phyloP scores from a whole-genome alignment of 2,329 filamentous ascomycete species.

The Fusarium robinianum region DNA sequence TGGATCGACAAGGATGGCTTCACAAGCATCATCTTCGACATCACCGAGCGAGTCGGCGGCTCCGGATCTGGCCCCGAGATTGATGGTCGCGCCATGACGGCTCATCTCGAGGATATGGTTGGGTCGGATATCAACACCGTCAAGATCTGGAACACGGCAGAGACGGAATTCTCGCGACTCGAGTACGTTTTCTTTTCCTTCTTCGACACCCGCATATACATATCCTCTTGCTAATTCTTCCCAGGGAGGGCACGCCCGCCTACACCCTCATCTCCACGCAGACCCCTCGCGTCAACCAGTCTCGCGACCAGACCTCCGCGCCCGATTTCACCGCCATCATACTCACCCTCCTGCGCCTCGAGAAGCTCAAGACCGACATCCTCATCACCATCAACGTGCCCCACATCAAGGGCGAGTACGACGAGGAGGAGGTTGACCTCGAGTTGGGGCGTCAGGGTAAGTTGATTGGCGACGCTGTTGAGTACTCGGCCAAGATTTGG shows the following conservation, averaged over 20 bases:
- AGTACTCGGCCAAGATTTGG: slow-evolving; percentile 70
- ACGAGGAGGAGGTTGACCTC: slow-evolving; percentile 71
- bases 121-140: slow-evolving; percentile 66
- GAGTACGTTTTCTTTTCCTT: slow-evolving; percentile 46
- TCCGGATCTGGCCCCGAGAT: slow-evolving; percentile 59
- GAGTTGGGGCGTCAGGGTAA: slow-evolving; percentile 67
- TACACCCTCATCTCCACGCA: slow-evolving; percentile 74
- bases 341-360: slow-evolving; percentile 76
- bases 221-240: slow-evolving; percentile 15
- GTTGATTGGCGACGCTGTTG: slow-evolving; percentile 69
- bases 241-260: slow-evolving; percentile 55
- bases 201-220: no score
- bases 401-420: slow-evolving; percentile 74
- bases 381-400: slow-evolving; percentile 88
- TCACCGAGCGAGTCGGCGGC: slow-evolving; percentile 76
- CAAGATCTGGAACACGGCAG: slow-evolving; percentile 68
- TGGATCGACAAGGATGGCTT: slow-evolving; percentile 84
- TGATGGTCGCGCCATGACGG: slow-evolving; percentile 71
- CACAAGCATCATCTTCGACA: slow-evolving; percentile 87
- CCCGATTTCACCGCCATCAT: slow-evolving; percentile 75
- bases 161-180: slow-evolving; percentile 61
- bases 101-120: slow-evolving; percentile 71
- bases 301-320: slow-evolving; percentile 44
- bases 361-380: slow-evolving; percentile 76
- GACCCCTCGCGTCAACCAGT: slow-evolving; percentile 46